Base-by-base conservation (phyloP, 495 filamentous ascomycete genomes). In the Umbilicaria muhlenbergii region DNA sequence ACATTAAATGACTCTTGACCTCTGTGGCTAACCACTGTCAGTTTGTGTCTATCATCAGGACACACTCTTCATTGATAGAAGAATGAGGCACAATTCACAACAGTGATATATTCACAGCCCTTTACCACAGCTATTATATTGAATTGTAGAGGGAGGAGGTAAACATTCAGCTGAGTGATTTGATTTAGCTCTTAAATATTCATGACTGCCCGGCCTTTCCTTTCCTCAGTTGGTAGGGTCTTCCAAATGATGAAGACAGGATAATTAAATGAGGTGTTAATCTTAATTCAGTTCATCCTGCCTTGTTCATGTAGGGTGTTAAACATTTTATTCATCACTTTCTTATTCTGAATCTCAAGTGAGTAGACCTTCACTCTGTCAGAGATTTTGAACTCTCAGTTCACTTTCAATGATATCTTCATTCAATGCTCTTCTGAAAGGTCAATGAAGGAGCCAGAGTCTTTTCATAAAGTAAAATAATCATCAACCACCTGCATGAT, bases 141-240 rank as follows among this genome's bases (percentile, higher is more conserved):
- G 2, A 35, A 24, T 36, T 48, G 32, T 38, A 48, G 19, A 35
- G 33, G 19, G 37, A 43, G 13, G 10, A 34, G 33, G 33, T 48
- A 44, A 2, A 32, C 10, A 38, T 48, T 21, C 4, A 14, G 17
- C 12, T 21, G 6, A 6, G 28, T 41, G 6, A 46, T 42, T 34
- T 38, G 36, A 44, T 48, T 48, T 14, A 48, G 16, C 13, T 21
- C 32, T 16, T 38, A 36, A 18, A 48, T 48, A 48, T 48, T 38
- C 10, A 48, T 38, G 31, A 48, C 19, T 3, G 35, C 24, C 3
- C 35, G 8, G 5, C 31, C 34, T 44, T 48, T 48, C 2, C 18
- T 6, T 3, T 6, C 38, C 36, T 7, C 31, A 8, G 37, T 34
- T 37, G 16, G 18, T 4, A 48, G 15, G 38, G 34, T 48, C 31